Base-by-base conservation (phyloP, 1,139 yeast genomes). In the Debaryomyces udenii region DNA sequence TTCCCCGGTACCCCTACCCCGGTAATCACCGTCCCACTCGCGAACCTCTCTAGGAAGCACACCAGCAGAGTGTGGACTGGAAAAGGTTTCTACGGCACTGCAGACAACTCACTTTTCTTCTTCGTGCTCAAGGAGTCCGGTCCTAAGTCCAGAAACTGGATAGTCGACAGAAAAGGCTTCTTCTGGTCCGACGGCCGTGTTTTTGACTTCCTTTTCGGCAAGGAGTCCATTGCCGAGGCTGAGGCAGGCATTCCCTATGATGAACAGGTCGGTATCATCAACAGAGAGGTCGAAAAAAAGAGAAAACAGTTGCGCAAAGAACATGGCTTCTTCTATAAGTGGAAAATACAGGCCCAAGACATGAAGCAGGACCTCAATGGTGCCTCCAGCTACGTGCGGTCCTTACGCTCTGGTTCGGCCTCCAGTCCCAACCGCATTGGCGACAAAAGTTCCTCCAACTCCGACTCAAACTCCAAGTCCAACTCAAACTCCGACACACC, bases 101-200 rank as follows among this genome's bases (percentile, higher is more conserved):
- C 87, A 27, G 91, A 86, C 59, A 78, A 81, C 35, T 74, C 86
- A 4, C 74, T 86, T 43, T 87, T 87, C 59, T 83, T 84, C 69
- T 86, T 87, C 58, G 78, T 85, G 32, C 63, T 88, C 47, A 81
- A 78, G 58, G 93, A 86, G 54, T 43, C 56, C 3, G 51, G 55
- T 14, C 45, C 49, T 6, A 66, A 68, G 38, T 75, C 77, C 14
- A 69, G 71, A 43, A 88, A 85, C 36, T 87, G 93, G 90, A 70
- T 86, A 14, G 83, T 87, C 16, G 96, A 88, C 59, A 72, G 96
- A 49, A 83, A 81, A 54, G 96, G 96, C 13, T 86, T 69, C 72
- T 88, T 86, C 65, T 88, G 96, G 96, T 89, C 93, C 26, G 96
- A 88, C 59, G 96, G 96, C 6, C 72, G 96, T 44, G 86, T 88